A percentile compares a stretch with the other conserved stretches of the same genome.
These are phyloP conservation scores for Talaromyces sp. DNA, from an alignment of 2,329 filamentous ascomycete species.

Conservation along the genomic window DNA sequence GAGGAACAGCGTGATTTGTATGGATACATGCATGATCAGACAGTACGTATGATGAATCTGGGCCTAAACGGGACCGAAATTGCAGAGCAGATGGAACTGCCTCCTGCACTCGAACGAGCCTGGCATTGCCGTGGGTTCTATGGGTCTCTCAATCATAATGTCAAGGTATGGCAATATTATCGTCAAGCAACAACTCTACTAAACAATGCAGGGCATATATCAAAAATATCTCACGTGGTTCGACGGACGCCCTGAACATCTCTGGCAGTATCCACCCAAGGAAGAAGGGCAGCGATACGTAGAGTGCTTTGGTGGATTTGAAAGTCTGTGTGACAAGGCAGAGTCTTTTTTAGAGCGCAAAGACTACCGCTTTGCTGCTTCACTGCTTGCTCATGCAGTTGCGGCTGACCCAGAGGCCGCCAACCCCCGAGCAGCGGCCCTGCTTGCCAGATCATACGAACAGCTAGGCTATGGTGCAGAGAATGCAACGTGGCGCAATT, in stretches of 20 bases:
- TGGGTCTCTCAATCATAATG: background rate
- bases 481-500: background rate
- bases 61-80: background rate
- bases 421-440: background rate
- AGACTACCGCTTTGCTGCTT: background rate
- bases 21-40: background rate
- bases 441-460: background rate
- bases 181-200: background rate
- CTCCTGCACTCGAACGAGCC: background rate
- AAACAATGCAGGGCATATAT: background rate
- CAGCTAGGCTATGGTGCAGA: background rate
- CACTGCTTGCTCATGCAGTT: background rate
- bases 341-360: background rate
- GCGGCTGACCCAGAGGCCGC: background rate
- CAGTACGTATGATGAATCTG: background rate
- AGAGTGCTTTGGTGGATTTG: background rate
- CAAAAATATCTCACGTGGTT: background rate
- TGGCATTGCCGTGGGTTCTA: background rate
- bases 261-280: background rate
- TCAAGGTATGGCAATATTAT: background rate
- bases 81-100: background rate
- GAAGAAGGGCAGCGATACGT: background rate
- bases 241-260: background rate
- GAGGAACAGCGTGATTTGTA: background rate
- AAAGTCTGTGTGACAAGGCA: background rate